Evolutionary conservation across 768 basidiomycete species (phyloP), one percentile per base, ranked within the genome.

Genomic region (Hypholoma fasciculare): DNA sequence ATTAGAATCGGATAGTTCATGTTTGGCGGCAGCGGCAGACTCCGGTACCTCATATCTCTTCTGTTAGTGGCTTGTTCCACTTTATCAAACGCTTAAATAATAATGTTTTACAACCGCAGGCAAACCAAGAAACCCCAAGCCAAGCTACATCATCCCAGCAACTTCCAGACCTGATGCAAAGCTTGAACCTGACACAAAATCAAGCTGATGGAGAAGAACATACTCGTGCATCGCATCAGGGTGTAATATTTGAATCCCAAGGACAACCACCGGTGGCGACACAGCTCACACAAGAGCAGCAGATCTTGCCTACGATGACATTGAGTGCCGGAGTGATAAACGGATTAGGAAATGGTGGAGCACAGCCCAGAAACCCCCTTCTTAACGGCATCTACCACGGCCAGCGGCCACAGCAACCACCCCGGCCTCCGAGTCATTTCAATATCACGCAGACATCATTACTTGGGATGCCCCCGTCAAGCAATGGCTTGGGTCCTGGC

Each of bases 1-100:
- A 48, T 37, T 52, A 68, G 67, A 57, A 37, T 19, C 54, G 55
- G 13, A 57, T 68, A 26, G 38, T 68, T 16, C 46, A 2, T 9
- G 19, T 52, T 0, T 65, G 63, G 65, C 54, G 52, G 38, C 38
- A 52, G 38, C 58, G 62, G 23, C 11, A 40, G 5, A 6, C 30
- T 9, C 6, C 7, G 30, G 30, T 34, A 34, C 9, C 6, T 34
- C 1, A 9, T 34, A 34, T 34, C 30, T 34, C 3, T n/a, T n/a
- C n/a, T n/a, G n/a, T n/a, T 7, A 34, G 9, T 34, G 2, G 9
- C 9, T 6, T 34, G 2, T 34, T 34, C 30, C 30, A 34, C 30
- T 7, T 7, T 9, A 34, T 34, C 9, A 9, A 34, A 34, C 2
- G 30, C 6, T 34, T 34, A 34, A 23, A 23, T 23, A 23, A 23